These are phyloP conservation scores for Fabrea salina DNA, from an alignment of 169 alveolate genomes.

Conservation along the genomic window DNA sequence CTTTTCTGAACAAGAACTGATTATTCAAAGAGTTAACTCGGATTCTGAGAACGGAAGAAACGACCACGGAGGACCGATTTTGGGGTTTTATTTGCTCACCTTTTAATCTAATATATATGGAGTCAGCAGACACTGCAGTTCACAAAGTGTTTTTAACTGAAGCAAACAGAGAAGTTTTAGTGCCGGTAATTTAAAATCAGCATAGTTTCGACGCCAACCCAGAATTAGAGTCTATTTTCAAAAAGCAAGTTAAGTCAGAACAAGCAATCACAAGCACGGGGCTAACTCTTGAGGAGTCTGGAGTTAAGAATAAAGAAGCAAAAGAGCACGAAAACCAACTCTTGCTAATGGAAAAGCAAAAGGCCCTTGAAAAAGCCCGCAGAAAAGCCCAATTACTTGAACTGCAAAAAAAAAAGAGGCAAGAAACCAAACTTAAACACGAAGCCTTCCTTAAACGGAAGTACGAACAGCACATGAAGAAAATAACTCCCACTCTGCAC, in stretches of 20 bases:
- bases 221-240: neutral
- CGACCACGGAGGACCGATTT: no score
- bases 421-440: neutral
- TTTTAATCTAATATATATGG: no score
- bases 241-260: neutral
- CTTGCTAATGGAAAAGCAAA: neutral
- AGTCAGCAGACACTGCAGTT: no score
- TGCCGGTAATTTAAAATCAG: neutral
- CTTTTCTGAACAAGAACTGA: no score
- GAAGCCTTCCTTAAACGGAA: neutral
- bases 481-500: neutral
- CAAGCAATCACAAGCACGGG: neutral
- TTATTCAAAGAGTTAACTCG: no score
- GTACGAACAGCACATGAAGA: neutral
- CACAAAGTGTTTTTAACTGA: slow-evolving; percentile 4
- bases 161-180: neutral
- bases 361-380: neutral
- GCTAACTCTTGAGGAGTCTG: neutral
- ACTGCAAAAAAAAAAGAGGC: neutral
- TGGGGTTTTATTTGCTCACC: no score
- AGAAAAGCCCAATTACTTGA: neutral
- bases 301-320: neutral
- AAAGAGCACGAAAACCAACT: neutral
- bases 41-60: no score
- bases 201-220: slow-evolving; percentile 1